Percentiles rank a stretch among this genome's conserved stretches.
Evolutionary conservation across 192 early-diverging fungal genomes (phyloP).

Genomic region (Backusella westeae): DNA sequence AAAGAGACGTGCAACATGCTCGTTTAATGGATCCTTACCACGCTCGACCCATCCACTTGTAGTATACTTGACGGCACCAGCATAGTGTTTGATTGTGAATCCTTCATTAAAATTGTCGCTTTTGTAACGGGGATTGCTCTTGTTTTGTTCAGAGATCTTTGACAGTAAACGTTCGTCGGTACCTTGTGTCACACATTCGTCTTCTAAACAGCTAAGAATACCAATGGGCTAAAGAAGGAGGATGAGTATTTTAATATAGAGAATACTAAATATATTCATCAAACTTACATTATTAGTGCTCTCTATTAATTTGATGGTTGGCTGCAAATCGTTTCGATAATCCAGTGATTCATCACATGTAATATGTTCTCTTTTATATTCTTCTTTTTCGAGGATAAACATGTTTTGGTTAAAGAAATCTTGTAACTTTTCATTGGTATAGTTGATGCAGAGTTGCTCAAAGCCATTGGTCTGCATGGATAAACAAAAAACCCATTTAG

Average conservation of each 20-base stretch:
- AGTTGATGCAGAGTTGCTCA: conserved; percentile 99
- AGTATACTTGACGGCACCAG: conserved; percentile 92
- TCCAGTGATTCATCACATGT: conserved; percentile 88
- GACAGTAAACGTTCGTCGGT: conserved; percentile 94
- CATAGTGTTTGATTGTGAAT: conserved; percentile 93
- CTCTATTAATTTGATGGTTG: conserved; percentile 97
- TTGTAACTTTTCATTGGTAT: conserved; percentile 97
- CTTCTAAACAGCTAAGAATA: conserved; percentile 93
- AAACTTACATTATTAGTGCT: conserved; percentile 73
- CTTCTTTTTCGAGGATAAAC: conserved; percentile 98
- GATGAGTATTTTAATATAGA: too few relatives aligned
- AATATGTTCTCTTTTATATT: conserved; percentile 96
- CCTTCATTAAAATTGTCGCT: conserved; percentile 80
- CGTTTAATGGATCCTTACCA: conserved; percentile 97
- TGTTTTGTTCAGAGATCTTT: conserved; percentile 86
- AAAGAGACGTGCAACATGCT: conserved; percentile 85
- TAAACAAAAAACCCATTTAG: too few relatives aligned
- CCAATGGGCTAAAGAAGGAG: conserved; percentile 71
- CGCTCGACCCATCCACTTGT: conserved; percentile 93
- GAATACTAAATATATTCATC: background rate
- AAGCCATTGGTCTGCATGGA: conserved; percentile 80
- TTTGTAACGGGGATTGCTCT: conserved; percentile 77
- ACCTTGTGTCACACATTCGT: conserved; percentile 97
- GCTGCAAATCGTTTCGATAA: conserved; percentile 95
- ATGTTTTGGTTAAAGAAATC: conserved; percentile 99